Evolutionary conservation across 176 grass and related monocot genomes (phyloP), one percentile per base, ranked within the genome.

Genomic region (Alloteropsis semialata): DNA sequence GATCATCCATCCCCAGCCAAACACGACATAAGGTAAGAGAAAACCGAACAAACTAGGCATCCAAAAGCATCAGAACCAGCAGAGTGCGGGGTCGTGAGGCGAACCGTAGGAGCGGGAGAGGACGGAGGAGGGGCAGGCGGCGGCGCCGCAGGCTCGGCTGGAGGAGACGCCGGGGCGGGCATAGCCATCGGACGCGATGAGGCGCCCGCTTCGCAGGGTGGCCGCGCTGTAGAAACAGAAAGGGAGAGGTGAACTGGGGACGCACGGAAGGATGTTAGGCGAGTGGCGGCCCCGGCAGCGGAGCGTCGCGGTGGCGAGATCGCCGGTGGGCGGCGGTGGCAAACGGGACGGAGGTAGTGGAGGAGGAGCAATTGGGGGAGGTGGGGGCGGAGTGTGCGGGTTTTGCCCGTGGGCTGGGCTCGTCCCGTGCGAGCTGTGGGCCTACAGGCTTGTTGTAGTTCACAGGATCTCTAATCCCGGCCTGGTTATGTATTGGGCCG

Each of bases 291-390:
- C 34, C 34, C 65, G 45, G 69, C 42, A 5, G 46, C 4, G 34
- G 70, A 22, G 69, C 46, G 46, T 75, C 48, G 48, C 22, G 69
- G 85, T 50, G 80, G 74, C 74, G 80, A 83, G 80, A 84, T 88
- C 80, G 61, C 65, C 36, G 54, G 72, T 69, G 72, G 58, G 18
- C 39, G 11, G 58, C 11, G 14, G 58, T 25, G 54, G 54, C 22
- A 57, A 2, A 9, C 16, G 4, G 36, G 2, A 13, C n/a, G 1
- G 8, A 16, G 43, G 59, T 46, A 57, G 37, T 9, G 42, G 70
- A 59, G 16, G 60, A 58, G 22, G 25, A 42, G 39, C 13, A 65
- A 60, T 36, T 50, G 79, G 62, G 71, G 39, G 30, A 69, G 28
- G 16, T 76, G 21, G 61, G 51, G 10, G 17, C n/a, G 37, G 21